phyloP scores from a whole-genome alignment of 2,329 filamentous ascomycete species.

The Acarospora socialis region DNA sequence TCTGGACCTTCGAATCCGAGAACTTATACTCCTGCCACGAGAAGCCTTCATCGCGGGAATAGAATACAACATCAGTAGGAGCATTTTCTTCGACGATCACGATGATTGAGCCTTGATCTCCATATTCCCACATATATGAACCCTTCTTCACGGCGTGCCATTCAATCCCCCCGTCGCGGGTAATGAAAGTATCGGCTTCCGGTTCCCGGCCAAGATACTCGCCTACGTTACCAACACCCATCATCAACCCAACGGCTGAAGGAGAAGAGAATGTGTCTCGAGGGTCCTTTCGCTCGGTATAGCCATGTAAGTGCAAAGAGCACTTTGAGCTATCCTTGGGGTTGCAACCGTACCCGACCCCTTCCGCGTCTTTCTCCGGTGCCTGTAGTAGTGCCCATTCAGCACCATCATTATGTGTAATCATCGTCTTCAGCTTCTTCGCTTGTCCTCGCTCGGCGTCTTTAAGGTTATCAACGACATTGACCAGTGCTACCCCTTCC shows the following conservation, averaged over 20 bases:
- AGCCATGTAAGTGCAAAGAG: conserved; percentile 84
- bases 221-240: conserved; percentile 86
- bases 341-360: conserved; percentile 56
- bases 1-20: conserved; percentile 51
- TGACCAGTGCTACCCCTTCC: conserved; percentile 80
- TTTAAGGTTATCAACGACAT: conserved; percentile 63
- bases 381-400: conserved; percentile 67
- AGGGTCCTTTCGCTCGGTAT: conserved; percentile 75
- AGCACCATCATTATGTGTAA: conserved; percentile 91
- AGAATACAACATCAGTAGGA: conserved; percentile 54
- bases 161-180: conserved; percentile 72
- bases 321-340: conserved; percentile 51
- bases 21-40: conserved; percentile 70
- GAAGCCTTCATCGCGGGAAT: conserved; percentile 64
- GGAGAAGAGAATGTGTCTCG: conserved; percentile 76
- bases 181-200: conserved; percentile 78
- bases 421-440: conserved; percentile 78
- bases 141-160: conserved; percentile 84
- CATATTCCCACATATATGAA: conserved; percentile 83
- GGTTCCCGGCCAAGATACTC: conserved; percentile 49
- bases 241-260: conserved; percentile 78
- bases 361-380: conserved; percentile 56
- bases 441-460: conserved; percentile 46
- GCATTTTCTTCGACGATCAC: conserved; percentile 65
- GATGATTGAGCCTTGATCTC: conserved; percentile 85